Percentiles rank a stretch among this genome's conserved stretches.
These are phyloP conservation scores for Ochetophila trinervis DNA, from an alignment of 306 rosid species.

Conservation along the genomic window DNA sequence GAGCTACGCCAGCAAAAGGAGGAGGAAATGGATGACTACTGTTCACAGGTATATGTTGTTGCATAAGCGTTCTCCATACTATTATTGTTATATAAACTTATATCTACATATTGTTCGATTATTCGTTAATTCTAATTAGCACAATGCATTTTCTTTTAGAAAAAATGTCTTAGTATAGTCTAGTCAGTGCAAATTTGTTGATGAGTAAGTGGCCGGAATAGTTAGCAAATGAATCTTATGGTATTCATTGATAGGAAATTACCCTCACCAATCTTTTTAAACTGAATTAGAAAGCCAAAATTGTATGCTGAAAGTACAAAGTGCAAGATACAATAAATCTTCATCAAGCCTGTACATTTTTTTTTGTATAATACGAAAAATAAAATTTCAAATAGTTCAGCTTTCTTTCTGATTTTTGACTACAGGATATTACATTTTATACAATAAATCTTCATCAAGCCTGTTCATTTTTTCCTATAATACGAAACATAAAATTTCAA, in stretches of 20 bases:
- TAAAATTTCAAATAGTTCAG: neutral
- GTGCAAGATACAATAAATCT: neutral
- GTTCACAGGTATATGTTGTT: constrained; percentile 65
- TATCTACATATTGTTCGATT: too few species aligned
- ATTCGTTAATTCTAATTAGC: too few species aligned
- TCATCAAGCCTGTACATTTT: neutral
- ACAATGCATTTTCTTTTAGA: too few species aligned
- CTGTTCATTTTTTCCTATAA: neutral
- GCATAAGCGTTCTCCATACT: constrained; percentile 1
- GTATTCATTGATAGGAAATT: too few species aligned
- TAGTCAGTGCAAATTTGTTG: too few species aligned
- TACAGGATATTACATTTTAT: neutral
- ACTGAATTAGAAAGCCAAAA: too few species aligned
- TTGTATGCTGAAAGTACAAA: neutral
- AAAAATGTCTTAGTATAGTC: too few species aligned
- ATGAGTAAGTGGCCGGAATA: too few species aligned
- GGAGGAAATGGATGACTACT: constrained; percentile 95
- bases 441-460: neutral
- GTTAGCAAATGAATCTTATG: too few species aligned
- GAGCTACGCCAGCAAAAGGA: constrained; percentile 90
- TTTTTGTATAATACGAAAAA: neutral
- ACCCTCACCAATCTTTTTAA: neutral
- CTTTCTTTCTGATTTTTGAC: neutral
- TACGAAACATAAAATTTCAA: neutral
- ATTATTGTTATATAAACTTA: constrained; percentile 7